A percentile compares a stretch with the other conserved stretches of the same genome.
Evolutionary conservation across 2,329 filamentous ascomycete species (phyloP).

Genomic region (Fusarium phyllophilum): DNA sequence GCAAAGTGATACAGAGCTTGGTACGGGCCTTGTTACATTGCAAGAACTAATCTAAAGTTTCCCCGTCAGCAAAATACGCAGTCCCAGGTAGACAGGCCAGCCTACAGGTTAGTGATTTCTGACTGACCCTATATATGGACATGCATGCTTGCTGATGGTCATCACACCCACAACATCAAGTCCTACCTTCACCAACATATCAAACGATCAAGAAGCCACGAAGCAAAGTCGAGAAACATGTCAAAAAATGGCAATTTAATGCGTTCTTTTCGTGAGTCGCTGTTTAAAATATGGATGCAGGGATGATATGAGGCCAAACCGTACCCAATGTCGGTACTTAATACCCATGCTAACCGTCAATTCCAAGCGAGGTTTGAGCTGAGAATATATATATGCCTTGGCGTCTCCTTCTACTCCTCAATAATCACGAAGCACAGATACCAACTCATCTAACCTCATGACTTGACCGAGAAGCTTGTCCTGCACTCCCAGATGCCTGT

Average conservation of each 20-base stretch:
- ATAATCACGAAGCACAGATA: conserved; percentile 84
- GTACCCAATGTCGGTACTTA: conserved; percentile 3
- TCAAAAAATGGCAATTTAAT: background rate
- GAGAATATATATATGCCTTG: background rate
- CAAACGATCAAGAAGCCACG: background rate
- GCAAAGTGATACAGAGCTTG: background rate
- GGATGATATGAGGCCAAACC: conserved; percentile 13
- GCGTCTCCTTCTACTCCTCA: conserved; percentile 46
- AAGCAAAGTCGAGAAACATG: background rate
- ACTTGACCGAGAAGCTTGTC: conserved; percentile 83
- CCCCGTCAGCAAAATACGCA: background rate
- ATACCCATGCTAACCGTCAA: conserved; percentile 2
- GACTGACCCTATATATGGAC: background rate
- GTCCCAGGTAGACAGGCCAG: background rate
- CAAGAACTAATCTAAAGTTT: background rate
- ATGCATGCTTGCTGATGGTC: background rate
- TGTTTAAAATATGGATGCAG: conserved; percentile 6
- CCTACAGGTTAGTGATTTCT: no score
- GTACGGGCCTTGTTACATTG: no score
- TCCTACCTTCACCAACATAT: background rate
- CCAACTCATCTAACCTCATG: conserved; percentile 82
- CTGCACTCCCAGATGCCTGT: conserved; percentile 69
- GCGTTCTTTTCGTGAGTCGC: background rate
- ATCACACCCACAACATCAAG: background rate
- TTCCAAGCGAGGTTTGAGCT: background rate